Percentiles rank a stretch among this genome's conserved stretches.
Evolutionary conservation across 2,329 filamentous ascomycete species (phyloP).

Genomic region (Trichophyton mentagrophytes): DNA sequence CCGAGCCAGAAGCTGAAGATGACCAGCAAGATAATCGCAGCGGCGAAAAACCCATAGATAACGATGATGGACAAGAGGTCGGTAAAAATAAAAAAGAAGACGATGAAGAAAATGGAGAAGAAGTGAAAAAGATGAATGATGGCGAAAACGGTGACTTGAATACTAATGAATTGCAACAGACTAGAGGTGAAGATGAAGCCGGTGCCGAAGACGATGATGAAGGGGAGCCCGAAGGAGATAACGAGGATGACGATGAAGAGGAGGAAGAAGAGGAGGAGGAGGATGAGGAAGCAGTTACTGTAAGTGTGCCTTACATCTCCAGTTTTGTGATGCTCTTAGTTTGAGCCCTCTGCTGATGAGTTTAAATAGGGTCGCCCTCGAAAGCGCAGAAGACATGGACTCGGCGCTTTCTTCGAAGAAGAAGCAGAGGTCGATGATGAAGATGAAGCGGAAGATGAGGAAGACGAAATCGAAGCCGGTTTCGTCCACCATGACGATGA

Average conservation of each 20-base stretch:
- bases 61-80: slow-evolving; percentile 29
- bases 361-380: slow-evolving; percentile 50
- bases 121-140: slow-evolving; percentile 30
- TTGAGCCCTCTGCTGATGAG: slow-evolving; percentile 10
- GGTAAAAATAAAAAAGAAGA: slow-evolving; percentile 34
- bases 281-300: slow-evolving; percentile 47
- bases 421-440: slow-evolving; percentile 96
- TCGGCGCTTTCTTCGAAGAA: slow-evolving; percentile 87
- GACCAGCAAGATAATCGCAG: slow-evolving; percentile 13
- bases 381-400: slow-evolving; percentile 62
- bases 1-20: slow-evolving; percentile 53
- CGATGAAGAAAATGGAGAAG: slow-evolving; percentile 36
- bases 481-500: slow-evolving; percentile 87
- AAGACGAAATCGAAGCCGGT: slow-evolving; percentile 74
- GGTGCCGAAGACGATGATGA: slow-evolving; percentile 28
- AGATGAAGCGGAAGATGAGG: slow-evolving; percentile 75
- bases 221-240: slow-evolving; percentile 42
- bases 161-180: slow-evolving; percentile 31
- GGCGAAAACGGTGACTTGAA: slow-evolving; percentile 51
- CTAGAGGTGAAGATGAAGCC: slow-evolving; percentile 20
- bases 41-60: slow-evolving; percentile 15
- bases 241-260: slow-evolving; percentile 32
- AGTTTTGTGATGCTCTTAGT: background rate
- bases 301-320: slow-evolving; percentile 18
- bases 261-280: slow-evolving; percentile 42